A percentile compares a stretch with the other conserved stretches of the same genome.
These are phyloP conservation scores for Coccomyxa subellipsoidea DNA, from an alignment of 163 green algal species.

Conservation along the genomic window DNA sequence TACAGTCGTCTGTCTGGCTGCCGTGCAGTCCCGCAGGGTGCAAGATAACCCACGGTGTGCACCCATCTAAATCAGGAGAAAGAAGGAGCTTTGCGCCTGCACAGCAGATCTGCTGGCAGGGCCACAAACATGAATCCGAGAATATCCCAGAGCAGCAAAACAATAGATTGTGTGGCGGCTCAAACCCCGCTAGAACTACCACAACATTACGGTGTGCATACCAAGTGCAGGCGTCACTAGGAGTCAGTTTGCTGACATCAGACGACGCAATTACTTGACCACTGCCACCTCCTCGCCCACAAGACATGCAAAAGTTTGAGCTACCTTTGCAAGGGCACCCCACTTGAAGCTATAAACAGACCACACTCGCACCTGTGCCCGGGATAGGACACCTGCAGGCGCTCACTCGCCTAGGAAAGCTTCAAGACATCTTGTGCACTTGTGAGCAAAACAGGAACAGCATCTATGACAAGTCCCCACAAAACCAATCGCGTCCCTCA, in stretches of 20 bases:
- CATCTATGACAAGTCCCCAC: not conserved
- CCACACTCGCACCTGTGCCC: not conserved
- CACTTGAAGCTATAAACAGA: not conserved
- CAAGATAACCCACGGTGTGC: too few relatives aligned
- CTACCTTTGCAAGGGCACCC: not conserved
- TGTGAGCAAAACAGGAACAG: not conserved
- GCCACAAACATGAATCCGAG: not conserved
- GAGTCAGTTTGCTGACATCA: not conserved
- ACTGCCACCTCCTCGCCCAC: not conserved
- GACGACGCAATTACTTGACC: not conserved
- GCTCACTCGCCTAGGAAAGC: too few relatives aligned
- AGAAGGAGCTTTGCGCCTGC: too few relatives aligned
- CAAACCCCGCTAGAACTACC: too few relatives aligned
- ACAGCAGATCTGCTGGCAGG: not conserved
- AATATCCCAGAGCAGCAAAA: not conserved
- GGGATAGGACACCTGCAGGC: too few relatives aligned
- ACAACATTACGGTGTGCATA: not conserved
- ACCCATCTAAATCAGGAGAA: too few relatives aligned
- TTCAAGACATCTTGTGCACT: not conserved
- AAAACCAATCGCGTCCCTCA: too few relatives aligned
- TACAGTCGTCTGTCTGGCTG: too few relatives aligned
- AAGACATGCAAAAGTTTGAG: not conserved
- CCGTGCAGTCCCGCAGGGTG: too few relatives aligned
- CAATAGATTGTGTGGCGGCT: not conserved
- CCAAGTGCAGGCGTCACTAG: not conserved